Conservation (phyloP, 2,329 filamentous ascomycete species). For the Cladosporium colombiae region DNA sequence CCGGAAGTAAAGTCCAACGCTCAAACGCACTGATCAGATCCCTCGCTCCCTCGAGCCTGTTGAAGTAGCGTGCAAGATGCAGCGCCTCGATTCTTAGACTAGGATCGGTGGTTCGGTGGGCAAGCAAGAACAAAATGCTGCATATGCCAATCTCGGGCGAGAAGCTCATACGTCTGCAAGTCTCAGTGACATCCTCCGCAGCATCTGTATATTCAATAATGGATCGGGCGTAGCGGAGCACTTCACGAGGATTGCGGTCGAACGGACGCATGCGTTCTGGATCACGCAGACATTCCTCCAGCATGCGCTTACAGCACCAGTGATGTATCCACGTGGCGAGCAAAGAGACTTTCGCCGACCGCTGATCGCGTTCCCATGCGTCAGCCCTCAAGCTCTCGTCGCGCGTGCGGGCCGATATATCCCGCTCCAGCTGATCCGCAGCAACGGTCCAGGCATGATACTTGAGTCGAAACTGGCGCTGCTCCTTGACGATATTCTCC, state of each 20-base stretch:
- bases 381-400: background rate
- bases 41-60: background rate
- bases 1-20: background rate
- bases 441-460: background rate
- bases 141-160: background rate
- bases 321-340: background rate
- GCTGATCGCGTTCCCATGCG: background rate
- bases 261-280: background rate
- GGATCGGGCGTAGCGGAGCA: background rate
- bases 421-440: background rate
- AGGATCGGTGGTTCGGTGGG: background rate
- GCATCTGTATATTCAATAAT: background rate
- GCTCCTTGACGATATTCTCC: background rate
- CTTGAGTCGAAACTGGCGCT: background rate
- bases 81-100: background rate
- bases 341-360: background rate
- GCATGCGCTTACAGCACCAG: slow-evolving; percentile 1
- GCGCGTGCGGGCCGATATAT: background rate
- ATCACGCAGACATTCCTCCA: background rate
- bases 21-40: background rate
- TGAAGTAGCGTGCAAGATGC: background rate
- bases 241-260: background rate
- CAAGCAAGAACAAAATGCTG: background rate
- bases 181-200: background rate
- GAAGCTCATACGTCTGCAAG: background rate